Evolutionary conservation across 106 monocot species (phyloP).

Genomic region (Triglochin maritima): DNA sequence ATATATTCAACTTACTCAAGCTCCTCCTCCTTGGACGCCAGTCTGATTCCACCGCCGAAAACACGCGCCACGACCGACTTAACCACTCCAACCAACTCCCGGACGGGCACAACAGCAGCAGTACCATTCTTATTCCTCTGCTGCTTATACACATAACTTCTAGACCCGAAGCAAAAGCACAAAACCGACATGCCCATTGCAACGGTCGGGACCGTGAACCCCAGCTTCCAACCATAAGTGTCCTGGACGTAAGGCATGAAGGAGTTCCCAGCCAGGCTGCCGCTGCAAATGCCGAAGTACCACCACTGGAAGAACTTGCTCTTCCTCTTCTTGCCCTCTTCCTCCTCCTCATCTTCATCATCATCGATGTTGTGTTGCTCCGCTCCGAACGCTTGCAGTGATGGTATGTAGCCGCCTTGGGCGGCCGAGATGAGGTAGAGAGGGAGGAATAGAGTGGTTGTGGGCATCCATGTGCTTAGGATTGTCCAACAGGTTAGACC

Average conservation of each 20-base stretch:
- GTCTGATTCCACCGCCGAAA: constrained; percentile 1
- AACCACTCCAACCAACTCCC: constrained; percentile 18
- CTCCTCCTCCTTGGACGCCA: constrained; percentile 32
- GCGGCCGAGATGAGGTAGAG: constrained; percentile 87
- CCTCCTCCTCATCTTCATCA: constrained; percentile 16
- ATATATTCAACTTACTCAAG: constrained; percentile 42
- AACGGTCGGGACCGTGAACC: constrained; percentile 59
- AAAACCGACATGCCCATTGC: constrained; percentile 52
- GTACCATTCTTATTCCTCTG: neutral
- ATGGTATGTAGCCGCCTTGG: constrained; percentile 84
- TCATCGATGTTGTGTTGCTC: constrained; percentile 61
- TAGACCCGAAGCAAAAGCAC: constrained; percentile 41
- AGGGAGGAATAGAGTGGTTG: constrained; percentile 52
- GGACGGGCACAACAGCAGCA: neutral
- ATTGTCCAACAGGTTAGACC: constrained; percentile 71
- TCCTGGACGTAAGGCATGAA: constrained; percentile 90
- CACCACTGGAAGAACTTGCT: constrained; percentile 90
- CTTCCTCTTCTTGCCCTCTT: constrained; percentile 32
- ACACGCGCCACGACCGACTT: constrained; percentile 16
- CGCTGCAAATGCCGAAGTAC: constrained; percentile 91
- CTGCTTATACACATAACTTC: constrained; percentile 43
- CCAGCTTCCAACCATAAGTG: constrained; percentile 60
- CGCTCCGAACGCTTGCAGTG: constrained; percentile 94
- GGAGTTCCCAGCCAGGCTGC: constrained; percentile 74
- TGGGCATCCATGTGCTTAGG: constrained; percentile 53